phyloP scores from a whole-genome alignment of 371 early-diverging fungal species.

The Lichtheimia corymbifera region DNA sequence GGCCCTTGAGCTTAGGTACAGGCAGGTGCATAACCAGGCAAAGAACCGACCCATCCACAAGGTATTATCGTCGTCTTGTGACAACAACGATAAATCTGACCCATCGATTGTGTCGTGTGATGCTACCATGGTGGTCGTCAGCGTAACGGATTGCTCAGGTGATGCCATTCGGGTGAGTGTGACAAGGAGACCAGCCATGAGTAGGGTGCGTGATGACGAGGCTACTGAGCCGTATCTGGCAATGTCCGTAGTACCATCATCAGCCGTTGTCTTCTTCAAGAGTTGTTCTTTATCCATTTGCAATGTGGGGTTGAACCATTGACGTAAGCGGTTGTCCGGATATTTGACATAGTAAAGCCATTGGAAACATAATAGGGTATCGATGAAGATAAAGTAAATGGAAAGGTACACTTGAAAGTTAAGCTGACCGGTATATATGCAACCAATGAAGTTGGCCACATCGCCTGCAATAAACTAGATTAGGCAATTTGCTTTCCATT shows the following conservation, averaged over 20 bases:
- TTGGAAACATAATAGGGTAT: constrained; percentile 41
- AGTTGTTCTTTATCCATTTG: neutral
- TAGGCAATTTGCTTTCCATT: neutral
- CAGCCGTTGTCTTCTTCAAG: neutral
- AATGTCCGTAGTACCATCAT: neutral
- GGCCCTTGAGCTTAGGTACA: constrained; percentile 67
- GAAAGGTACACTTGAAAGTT: constrained; percentile 66
- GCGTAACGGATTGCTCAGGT: neutral
- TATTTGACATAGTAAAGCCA: constrained; percentile 51
- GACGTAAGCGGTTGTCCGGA: constrained; percentile 32
- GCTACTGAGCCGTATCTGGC: neutral
- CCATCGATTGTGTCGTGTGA: constrained; percentile 2
- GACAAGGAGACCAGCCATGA: neutral
- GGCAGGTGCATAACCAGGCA: constrained; percentile 68
- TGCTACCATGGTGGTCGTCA: neutral
- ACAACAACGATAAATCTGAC: neutral
- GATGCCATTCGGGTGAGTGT: neutral
- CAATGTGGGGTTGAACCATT: constrained; percentile 27
- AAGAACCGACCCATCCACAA: constrained; percentile 59
- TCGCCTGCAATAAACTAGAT: constrained; percentile 50
- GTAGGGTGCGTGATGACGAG: neutral
- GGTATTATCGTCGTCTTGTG: constrained; percentile 1
- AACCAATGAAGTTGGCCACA: constrained; percentile 69
- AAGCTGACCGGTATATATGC: constrained; percentile 66
- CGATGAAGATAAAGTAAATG: constrained; percentile 42